These are phyloP conservation scores for Alternaria triticina DNA, from an alignment of 2,329 filamentous ascomycete species.

Conservation along the genomic window DNA sequence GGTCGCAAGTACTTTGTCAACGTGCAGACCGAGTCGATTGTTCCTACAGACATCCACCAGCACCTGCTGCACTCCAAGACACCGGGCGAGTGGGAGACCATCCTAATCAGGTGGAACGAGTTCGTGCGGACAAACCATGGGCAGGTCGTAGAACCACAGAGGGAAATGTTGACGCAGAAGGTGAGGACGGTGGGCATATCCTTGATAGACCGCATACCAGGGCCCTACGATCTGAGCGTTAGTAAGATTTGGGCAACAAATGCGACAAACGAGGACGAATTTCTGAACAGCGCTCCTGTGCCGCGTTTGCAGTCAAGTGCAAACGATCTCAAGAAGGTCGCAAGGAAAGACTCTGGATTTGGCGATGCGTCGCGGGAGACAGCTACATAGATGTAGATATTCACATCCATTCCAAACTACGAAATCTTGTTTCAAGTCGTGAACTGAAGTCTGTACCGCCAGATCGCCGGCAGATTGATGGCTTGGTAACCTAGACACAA, in stretches of 20 bases:
- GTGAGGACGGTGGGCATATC: constrained; percentile 86
- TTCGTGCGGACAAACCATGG: constrained; percentile 96
- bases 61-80: constrained; percentile 82
- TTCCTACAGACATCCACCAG: constrained; percentile 95
- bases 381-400: constrained; percentile 16
- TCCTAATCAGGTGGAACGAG: constrained; percentile 87
- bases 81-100: constrained; percentile 90
- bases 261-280: constrained; percentile 50
- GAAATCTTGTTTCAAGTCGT: not conserved
- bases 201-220: constrained; percentile 85
- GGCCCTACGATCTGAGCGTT: constrained; percentile 85
- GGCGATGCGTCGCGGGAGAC: constrained; percentile 12
- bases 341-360: constrained; percentile 20
- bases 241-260: constrained; percentile 93
- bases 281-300: constrained; percentile 31
- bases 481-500: not conserved
- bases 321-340: constrained; percentile 24
- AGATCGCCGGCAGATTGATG: not conserved
- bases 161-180: constrained; percentile 84
- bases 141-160: constrained; percentile 89
- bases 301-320: constrained; percentile 27
- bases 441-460: not conserved
- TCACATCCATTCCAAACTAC: not conserved
- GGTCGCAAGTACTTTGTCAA: constrained; percentile 94
- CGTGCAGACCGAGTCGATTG: constrained; percentile 90